Evolutionary conservation across 2,329 filamentous ascomycete genomes (phyloP), one percentile per base, ranked within the genome.

Genomic region (Dothiorella sarmentorum): DNA sequence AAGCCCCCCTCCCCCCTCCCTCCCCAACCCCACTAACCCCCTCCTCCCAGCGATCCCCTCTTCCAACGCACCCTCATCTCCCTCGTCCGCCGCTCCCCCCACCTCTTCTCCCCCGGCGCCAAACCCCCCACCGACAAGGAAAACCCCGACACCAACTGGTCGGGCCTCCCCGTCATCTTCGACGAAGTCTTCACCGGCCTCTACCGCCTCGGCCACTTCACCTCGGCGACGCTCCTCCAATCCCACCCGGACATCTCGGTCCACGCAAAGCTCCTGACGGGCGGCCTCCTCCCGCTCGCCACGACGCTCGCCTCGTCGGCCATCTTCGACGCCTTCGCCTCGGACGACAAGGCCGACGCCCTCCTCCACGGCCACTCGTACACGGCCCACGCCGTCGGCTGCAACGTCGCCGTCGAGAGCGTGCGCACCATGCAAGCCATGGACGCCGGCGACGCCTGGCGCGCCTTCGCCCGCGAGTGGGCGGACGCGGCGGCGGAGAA

Each of bases 151-250:
- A 26, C 2, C 7, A 63, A 75, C 27, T 95, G 90, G 90, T 78
- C 79, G 1, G 89, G 90, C 2, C 80, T 95, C 3, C 90, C 91
- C 0, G 76, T 95, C 37, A 79, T 95, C 64, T 90, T 91, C 63
- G 90, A 96, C 68, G 91, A 95, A 69, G 90, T 95, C 33, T 95
- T 96, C 73, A 93, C 90, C 0, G 90, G 90, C 1, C 77, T 95
- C 4, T 92, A 92, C 70, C 88, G 91, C 11, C 84, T 96, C 0
- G 90, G 91, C 2, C 83, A 85, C 37, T 85, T 87, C 67, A 85
- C 83, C 1, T 80, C 89, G 0, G 84, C 88, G 0, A 86, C 85
- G 0, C 89, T 93, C 70, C 80, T 95, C 3, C 77, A 78, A 4
- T 75, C 84, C 0, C 73, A 89, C 29, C 82, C 90, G 0, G 90